phyloP scores from a whole-genome alignment of 2,329 filamentous ascomycete genomes.

The Lojkania enalia region DNA sequence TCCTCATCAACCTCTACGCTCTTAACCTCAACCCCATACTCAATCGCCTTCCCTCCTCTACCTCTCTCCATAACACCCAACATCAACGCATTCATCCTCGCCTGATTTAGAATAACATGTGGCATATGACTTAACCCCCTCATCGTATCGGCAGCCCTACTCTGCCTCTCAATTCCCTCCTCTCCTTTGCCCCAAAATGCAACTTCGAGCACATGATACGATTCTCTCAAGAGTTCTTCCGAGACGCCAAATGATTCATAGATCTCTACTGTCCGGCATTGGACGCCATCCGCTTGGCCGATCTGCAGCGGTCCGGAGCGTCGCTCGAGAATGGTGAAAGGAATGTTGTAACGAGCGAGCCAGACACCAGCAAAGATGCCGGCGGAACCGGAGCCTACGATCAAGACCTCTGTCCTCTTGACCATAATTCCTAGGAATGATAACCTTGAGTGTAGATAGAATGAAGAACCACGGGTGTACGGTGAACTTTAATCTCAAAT shows the following conservation, averaged over 20 bases:
- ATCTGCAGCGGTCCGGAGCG: conserved; percentile 57
- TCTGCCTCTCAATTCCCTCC: conserved; percentile 47
- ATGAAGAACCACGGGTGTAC: too few relatives aligned
- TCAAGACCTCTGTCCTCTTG: conserved; percentile 57
- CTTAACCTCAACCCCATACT: conserved; percentile 59
- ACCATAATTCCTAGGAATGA: conserved; percentile 19
- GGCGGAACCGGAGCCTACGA: conserved; percentile 64
- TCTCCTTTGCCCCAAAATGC: conserved; percentile 47
- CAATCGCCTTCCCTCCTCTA: conserved; percentile 48
- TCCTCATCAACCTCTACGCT: conserved; percentile 55
- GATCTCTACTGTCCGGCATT: conserved; percentile 71
- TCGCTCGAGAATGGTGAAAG: conserved; percentile 62
- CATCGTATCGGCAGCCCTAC: conserved; percentile 59
- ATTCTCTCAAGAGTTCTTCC: conserved; percentile 64
- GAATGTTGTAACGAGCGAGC: conserved; percentile 61
- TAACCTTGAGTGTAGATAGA: too few relatives aligned
- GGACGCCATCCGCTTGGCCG: conserved; percentile 67
- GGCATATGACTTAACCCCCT: conserved; percentile 65
- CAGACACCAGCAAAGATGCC: conserved; percentile 64
- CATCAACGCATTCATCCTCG: conserved; percentile 66
- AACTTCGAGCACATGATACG: conserved; percentile 69
- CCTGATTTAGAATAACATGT: conserved; percentile 72
- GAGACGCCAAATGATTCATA: conserved; percentile 71
- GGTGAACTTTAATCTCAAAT: too few relatives aligned
- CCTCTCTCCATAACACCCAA: conserved; percentile 55